These are phyloP conservation scores for Boletus hoseneyae DNA, from an alignment of 1,284 basidiomycete species.

Conservation along the genomic window DNA sequence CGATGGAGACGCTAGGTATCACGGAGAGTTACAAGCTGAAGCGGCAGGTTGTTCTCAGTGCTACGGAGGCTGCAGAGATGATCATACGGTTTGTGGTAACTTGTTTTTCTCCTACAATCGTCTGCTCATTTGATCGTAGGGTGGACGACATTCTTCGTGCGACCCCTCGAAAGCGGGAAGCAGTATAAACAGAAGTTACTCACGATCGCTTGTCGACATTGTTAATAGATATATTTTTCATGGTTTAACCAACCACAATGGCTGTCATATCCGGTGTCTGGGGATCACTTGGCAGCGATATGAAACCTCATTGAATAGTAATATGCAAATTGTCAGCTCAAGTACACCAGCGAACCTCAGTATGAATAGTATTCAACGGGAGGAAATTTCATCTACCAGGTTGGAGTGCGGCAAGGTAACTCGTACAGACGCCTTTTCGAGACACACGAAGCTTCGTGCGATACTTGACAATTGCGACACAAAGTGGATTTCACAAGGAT, in stretches of 20 bases:
- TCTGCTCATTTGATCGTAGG: slow-evolving; percentile 33
- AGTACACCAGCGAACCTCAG: not conserved
- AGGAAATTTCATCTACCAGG: slow-evolving; percentile 38
- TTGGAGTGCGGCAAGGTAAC: slow-evolving; percentile 65
- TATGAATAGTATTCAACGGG: not conserved
- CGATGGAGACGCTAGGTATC: slow-evolving; percentile 86
- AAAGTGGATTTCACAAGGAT: slow-evolving; percentile 70
- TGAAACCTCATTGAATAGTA: slow-evolving; percentile 66
- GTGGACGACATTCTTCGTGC: slow-evolving; percentile 70
- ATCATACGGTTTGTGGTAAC: slow-evolving; percentile 75
- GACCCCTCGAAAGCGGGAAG: slow-evolving; percentile 62
- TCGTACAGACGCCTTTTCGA: slow-evolving; percentile 83
- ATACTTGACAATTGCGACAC: slow-evolving; percentile 90
- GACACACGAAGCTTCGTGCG: slow-evolving; percentile 82
- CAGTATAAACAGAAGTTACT: slow-evolving; percentile 39
- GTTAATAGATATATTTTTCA: slow-evolving; percentile 11
- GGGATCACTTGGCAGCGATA: slow-evolving; percentile 54
- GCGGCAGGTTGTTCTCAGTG: slow-evolving; percentile 89
- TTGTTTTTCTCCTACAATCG: not conserved
- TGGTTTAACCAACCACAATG: not conserved
- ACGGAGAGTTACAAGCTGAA: slow-evolving; percentile 99
- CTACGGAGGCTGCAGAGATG: slow-evolving; percentile 98
- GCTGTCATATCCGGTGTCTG: slow-evolving; percentile 60
- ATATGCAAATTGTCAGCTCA: slow-evolving; percentile 59
- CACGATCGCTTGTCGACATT: not conserved